Conservation (phyloP, 139 green algal genomes). For the Coccomyxa sp. region DNA sequence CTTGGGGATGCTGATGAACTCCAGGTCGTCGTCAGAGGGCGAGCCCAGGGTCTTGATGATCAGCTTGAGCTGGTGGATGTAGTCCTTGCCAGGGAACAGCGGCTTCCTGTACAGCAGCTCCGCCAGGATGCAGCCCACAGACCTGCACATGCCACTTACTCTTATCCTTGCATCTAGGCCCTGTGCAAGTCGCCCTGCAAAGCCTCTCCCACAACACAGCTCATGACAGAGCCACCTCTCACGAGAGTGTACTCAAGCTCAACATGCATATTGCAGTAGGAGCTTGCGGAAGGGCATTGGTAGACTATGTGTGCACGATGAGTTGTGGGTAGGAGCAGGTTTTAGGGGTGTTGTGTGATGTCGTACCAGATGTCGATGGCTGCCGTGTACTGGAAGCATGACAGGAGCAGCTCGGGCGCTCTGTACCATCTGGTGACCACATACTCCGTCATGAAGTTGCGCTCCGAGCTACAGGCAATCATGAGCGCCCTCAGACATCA, state of each 20-base stretch:
- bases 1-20: constrained; percentile 82
- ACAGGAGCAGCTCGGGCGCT: constrained; percentile 90
- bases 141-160: constrained; percentile 36
- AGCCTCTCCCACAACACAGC: too few relatives aligned
- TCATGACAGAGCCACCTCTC: background rate
- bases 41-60: constrained; percentile 88
- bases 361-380: constrained; percentile 71
- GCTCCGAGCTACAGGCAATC: constrained; percentile 58
- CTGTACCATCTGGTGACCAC: constrained; percentile 96
- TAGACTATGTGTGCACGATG: background rate
- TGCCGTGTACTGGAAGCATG: constrained; percentile 78
- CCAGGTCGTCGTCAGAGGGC: constrained; percentile 84
- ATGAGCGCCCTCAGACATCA: background rate
- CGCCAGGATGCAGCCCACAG: constrained; percentile 89
- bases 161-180: too few relatives aligned
- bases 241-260: background rate
- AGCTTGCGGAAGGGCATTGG: background rate
- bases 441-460: constrained; percentile 95
- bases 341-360: background rate
- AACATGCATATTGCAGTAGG: background rate
- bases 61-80: constrained; percentile 92
- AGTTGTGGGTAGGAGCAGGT: background rate
- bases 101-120: constrained; percentile 86
- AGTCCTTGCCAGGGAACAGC: constrained; percentile 88
- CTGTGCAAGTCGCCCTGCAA: too few relatives aligned